These are phyloP conservation scores for Xylaria curta DNA, from an alignment of 495 filamentous ascomycete species.

Conservation along the genomic window DNA sequence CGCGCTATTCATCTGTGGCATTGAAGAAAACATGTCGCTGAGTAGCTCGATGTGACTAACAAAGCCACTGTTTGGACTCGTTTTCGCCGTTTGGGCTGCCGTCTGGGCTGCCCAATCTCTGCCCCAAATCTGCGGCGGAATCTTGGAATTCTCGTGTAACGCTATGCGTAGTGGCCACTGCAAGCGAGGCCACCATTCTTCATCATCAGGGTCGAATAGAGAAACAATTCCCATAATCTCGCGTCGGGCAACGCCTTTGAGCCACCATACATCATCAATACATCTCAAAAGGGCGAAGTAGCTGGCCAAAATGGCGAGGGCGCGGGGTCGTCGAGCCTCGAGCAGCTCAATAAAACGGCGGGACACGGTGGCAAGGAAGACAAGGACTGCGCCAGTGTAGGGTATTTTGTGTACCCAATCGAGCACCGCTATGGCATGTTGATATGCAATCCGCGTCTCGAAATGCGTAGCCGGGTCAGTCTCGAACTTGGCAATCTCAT, in stretches of 20 bases:
- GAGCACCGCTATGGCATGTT: constrained; percentile 60
- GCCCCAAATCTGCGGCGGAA: constrained; percentile 60
- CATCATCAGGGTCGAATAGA: constrained; percentile 55
- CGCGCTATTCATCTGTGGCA: constrained; percentile 41
- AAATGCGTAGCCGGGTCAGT: constrained; percentile 22
- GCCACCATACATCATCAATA: constrained; percentile 61
- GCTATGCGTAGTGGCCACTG: constrained; percentile 62
- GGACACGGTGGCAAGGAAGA: constrained; percentile 65
- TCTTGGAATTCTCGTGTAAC: constrained; percentile 50
- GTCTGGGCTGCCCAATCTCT: constrained; percentile 53
- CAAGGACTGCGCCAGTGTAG: constrained; percentile 57
- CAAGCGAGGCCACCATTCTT: constrained; percentile 61
- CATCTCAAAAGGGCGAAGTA: constrained; percentile 63
- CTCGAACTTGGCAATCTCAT: constrained; percentile 49
- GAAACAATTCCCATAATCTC: constrained; percentile 61
- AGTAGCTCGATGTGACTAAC: constrained; percentile 57
- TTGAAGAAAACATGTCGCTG: constrained; percentile 50
- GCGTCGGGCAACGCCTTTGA: constrained; percentile 60
- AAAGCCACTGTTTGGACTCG: constrained; percentile 36
- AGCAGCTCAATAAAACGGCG: constrained; percentile 62
- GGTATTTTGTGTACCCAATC: constrained; percentile 65
- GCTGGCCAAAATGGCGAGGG: constrained; percentile 60
- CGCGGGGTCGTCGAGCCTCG: constrained; percentile 55
- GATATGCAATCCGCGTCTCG: constrained; percentile 57
- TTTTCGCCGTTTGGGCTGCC: constrained; percentile 44